phyloP scores from a whole-genome alignment of 176 grass and related monocot genomes.

The Ensete glaucum region DNA sequence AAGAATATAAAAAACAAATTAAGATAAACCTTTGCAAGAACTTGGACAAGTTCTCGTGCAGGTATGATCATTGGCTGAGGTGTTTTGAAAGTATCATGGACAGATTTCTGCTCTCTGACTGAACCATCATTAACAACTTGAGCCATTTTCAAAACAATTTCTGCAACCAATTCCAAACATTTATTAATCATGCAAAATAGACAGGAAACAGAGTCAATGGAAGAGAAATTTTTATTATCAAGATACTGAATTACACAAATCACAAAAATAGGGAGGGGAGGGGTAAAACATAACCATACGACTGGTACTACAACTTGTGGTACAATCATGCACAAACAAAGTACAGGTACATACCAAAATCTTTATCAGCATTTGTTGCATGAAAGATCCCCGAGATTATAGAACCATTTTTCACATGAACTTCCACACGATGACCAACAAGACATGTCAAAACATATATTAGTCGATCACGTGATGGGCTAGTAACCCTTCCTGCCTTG shows the following conservation, averaged over 20 bases:
- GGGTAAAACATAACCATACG: neutral
- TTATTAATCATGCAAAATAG: constrained; percentile 18
- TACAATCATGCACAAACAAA: neutral
- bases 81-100: constrained; percentile 44
- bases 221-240: neutral
- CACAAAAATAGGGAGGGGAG: neutral
- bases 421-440: constrained; percentile 72
- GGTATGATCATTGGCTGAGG: constrained; percentile 84
- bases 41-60: constrained; percentile 68
- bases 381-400: constrained; percentile 95
- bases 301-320: neutral
- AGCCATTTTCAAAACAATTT: constrained; percentile 92
- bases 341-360: constrained; percentile 48
- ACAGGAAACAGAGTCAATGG: neutral
- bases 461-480: constrained; percentile 59
- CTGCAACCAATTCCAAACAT: constrained; percentile 30
- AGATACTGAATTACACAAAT: neutral
- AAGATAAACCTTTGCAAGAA: constrained; percentile 71
- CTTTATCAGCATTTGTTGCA: constrained; percentile 74
- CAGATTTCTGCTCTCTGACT: constrained; percentile 37
- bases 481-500: constrained; percentile 36
- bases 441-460: constrained; percentile 64
- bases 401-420: constrained; percentile 93
- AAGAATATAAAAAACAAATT: constrained; percentile 5
- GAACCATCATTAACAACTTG: constrained; percentile 63